phyloP scores from a whole-genome alignment of 208 protist species.

The Balamuthia mandrillaris region DNA sequence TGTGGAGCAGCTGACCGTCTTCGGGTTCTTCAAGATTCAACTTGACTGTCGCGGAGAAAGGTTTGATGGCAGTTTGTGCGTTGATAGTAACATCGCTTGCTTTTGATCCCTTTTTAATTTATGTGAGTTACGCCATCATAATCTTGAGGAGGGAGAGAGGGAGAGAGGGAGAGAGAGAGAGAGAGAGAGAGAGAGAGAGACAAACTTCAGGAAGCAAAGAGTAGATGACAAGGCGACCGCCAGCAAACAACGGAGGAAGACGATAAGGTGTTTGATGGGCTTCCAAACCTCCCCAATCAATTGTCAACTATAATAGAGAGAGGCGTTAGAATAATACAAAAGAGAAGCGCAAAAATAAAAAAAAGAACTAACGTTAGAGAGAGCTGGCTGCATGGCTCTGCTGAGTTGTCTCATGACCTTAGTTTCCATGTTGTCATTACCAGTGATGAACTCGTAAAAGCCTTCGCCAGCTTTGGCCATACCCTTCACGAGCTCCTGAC shows the following conservation, averaged over 20 bases:
- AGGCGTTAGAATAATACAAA: background rate
- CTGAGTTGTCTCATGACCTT: slow-evolving; percentile 46
- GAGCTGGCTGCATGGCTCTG: slow-evolving; percentile 42
- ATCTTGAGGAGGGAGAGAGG: too few species aligned
- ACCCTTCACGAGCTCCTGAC: background rate
- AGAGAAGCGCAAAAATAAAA: too few species aligned
- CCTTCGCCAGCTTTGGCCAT: slow-evolving; percentile 30
- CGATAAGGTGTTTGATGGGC: background rate
- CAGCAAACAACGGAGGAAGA: background rate
- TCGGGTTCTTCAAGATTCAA: background rate
- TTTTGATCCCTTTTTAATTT: background rate
- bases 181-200: too few species aligned
- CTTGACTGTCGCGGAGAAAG: background rate
- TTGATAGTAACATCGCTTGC: background rate
- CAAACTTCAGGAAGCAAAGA: background rate
- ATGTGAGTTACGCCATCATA: background rate
- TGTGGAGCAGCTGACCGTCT: background rate
- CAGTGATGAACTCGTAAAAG: slow-evolving; percentile 39
- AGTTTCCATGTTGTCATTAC: slow-evolving; percentile 11
- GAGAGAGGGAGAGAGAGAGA: too few species aligned
- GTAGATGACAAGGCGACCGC: background rate
- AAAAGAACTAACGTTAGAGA: slow-evolving; percentile 37
- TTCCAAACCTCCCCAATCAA: background rate
- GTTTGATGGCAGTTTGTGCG: background rate
- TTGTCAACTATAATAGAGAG: too few species aligned